Conservation (phyloP, 495 filamentous ascomycete genomes). For the Cenococcum geophilum region DNA sequence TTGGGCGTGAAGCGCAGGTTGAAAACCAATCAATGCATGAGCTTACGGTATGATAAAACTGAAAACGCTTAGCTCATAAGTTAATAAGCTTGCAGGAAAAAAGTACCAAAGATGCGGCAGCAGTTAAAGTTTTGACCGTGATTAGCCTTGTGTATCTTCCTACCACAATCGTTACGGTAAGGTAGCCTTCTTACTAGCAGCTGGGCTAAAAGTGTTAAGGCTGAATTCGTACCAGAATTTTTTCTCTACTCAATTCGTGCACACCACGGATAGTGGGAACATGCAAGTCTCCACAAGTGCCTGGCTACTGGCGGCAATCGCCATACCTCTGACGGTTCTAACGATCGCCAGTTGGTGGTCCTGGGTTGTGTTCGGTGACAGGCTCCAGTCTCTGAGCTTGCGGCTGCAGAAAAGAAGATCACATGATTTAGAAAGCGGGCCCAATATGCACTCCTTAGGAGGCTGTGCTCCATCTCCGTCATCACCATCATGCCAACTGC, state of each 20-base stretch:
- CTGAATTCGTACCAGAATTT: slow-evolving; percentile 33
- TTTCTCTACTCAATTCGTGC: slow-evolving; percentile 39
- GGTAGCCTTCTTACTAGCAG: no score
- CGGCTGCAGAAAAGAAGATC: slow-evolving; percentile 1
- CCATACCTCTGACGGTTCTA: slow-evolving; percentile 35
- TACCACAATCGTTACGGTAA: slow-evolving; percentile 37
- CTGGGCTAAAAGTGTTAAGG: neutral
- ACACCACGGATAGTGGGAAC: slow-evolving; percentile 15
- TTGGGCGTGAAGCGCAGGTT: slow-evolving; percentile 11
- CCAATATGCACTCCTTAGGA: no score
- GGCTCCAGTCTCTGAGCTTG: neutral
- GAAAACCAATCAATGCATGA: slow-evolving; percentile 28
- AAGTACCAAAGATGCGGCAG: slow-evolving; percentile 37
- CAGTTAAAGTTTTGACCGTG: slow-evolving; percentile 38
- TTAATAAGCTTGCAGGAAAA: slow-evolving; percentile 33
- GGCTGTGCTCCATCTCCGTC: no score
- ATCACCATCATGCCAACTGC: no score
- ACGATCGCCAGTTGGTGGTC: slow-evolving; percentile 35
- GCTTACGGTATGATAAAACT: slow-evolving; percentile 19
- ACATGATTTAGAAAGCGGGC: neutral
- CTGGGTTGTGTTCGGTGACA: slow-evolving; percentile 23
- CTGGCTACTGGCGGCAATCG: slow-evolving; percentile 34
- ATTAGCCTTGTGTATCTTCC: slow-evolving; percentile 40
- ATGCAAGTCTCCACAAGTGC: slow-evolving; percentile 22
- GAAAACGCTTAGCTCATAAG: slow-evolving; percentile 12